These are phyloP conservation scores for Metschnikowia anglica DNA, from an alignment of 805 yeast genomes.

Conservation along the genomic window DNA sequence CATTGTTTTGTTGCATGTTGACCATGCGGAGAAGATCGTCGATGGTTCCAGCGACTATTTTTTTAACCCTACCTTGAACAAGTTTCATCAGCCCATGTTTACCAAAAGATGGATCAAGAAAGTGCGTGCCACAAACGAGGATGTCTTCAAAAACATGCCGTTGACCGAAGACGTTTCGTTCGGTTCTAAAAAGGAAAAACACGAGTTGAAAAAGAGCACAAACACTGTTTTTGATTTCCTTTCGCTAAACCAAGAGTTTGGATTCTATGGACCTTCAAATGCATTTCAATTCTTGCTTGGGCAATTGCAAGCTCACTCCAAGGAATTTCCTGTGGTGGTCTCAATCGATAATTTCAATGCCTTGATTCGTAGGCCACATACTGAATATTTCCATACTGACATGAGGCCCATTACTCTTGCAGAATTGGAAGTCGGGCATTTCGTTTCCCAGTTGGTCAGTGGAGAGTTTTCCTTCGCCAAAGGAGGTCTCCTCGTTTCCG, in stretches of 20 bases:
- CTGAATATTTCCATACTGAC: conserved; percentile 59
- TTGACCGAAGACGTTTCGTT: conserved; percentile 37
- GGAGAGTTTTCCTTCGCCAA: conserved; percentile 53
- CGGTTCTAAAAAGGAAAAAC: conserved; percentile 32
- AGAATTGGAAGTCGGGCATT: conserved; percentile 62
- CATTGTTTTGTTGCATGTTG: conserved; percentile 59
- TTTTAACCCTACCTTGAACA: conserved; percentile 45
- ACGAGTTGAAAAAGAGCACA: conserved; percentile 32
- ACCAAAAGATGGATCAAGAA: conserved; percentile 58
- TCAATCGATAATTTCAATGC: conserved; percentile 76
- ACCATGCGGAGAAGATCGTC: conserved; percentile 58
- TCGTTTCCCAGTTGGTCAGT: conserved; percentile 51
- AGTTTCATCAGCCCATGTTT: conserved; percentile 78
- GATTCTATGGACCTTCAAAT: conserved; percentile 37
- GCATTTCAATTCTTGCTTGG: conserved; percentile 54
- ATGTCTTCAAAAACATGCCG: conserved; percentile 33
- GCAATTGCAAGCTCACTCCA: conserved; percentile 53
- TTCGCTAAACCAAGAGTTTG: conserved; percentile 38
- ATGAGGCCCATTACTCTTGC: conserved; percentile 57
- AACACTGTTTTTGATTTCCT: conserved; percentile 32
- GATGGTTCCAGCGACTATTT: conserved; percentile 74
- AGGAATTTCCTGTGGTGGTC: conserved; percentile 55
- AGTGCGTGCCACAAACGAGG: conserved; percentile 36
- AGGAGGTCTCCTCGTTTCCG: conserved; percentile 68
- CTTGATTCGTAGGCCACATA: conserved; percentile 50